Evolutionary conservation across 352 stramenopile species (phyloP).

Genomic region (Pythium aristosporum): DNA sequence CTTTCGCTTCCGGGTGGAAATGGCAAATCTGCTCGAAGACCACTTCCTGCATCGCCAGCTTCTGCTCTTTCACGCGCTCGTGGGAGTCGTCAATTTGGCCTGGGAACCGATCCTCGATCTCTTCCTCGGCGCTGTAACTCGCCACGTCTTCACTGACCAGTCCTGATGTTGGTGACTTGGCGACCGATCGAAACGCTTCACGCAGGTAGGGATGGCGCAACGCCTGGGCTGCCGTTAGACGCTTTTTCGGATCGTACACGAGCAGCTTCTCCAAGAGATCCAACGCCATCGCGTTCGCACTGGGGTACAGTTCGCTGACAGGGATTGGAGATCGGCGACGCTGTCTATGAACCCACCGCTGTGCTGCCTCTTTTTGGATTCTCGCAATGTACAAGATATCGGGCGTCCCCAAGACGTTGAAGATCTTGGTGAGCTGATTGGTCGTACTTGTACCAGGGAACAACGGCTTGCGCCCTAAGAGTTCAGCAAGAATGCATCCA

Average conservation of each 20-base stretch:
- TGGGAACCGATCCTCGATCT: constrained; percentile 60
- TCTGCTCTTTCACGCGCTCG: constrained; percentile 58
- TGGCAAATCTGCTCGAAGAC: constrained; percentile 82
- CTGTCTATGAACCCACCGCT: constrained; percentile 71
- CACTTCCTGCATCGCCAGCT: constrained; percentile 67
- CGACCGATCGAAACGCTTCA: constrained; percentile 57
- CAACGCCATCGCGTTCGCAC: constrained; percentile 67
- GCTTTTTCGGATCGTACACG: constrained; percentile 90
- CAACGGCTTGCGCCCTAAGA: constrained; percentile 96
- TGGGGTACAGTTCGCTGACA: constrained; percentile 77
- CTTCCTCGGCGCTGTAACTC: constrained; percentile 47
- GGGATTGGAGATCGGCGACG: constrained; percentile 88
- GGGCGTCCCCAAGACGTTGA: constrained; percentile 94
- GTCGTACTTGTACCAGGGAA: constrained; percentile 96
- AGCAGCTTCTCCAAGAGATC: constrained; percentile 92
- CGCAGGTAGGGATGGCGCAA: constrained; percentile 88
- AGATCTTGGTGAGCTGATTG: constrained; percentile 96
- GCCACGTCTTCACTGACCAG: constrained; percentile 17
- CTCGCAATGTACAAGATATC: constrained; percentile 58
- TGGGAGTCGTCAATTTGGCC: constrained; percentile 73
- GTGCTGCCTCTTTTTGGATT: constrained; percentile 68
- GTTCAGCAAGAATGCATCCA: constrained; percentile 99
- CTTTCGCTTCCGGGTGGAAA: constrained; percentile 66
- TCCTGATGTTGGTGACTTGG: constrained; percentile 13
- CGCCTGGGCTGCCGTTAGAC: constrained; percentile 88